Evolutionary conservation across 306 rosid species (phyloP), one percentile per base, ranked within the genome.

Genomic region (Cucumis hystrix): DNA sequence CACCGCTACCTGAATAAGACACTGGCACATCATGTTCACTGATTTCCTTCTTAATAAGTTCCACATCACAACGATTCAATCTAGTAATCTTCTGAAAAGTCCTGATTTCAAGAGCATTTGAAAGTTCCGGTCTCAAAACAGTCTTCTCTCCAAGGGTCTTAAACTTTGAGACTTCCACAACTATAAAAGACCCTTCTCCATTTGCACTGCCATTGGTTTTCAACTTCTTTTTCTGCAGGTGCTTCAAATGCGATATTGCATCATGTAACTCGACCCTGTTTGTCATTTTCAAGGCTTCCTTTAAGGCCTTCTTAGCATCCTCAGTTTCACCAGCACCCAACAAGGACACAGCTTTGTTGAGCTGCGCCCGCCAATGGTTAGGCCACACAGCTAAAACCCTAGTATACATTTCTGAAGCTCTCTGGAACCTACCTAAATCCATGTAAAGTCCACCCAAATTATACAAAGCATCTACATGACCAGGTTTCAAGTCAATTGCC

Each of bases 361-460:
- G 96, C 87, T 96, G 99, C 0, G 99, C 99, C 73, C 99, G 87
- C 99, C 99, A 96, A 86, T 96, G 99, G 86, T 86, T 92, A 0
- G 98, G 99, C 97, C 97, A 89, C 55, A 96, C 98, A 18, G 96
- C 89, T 64, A 96, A 85, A 85, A 96, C 98, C 84, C 97, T 88
- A 10, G 99, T 84, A 74, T 92, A 96, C 99, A 96, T 96, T 88
- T 96, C 99, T 6, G 97, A 92, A 79, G 99, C 98, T 87, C 99
- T 89, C 79, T 85, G 97, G 64, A 92, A 96, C 88, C 99, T 84
- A 20, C 98, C 98, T 37, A 89, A 73, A 80, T 92, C 99, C 99
- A 96, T 96, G 77, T 96, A 96, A 54, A 96, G 88, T 60, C 99
- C 98, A 77, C 99, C 99, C 81, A 96, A 87, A 77, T 96, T 96